Conservation (phyloP, 2,329 filamentous ascomycete genomes). For the Aspergillus pseudotamarii region DNA sequence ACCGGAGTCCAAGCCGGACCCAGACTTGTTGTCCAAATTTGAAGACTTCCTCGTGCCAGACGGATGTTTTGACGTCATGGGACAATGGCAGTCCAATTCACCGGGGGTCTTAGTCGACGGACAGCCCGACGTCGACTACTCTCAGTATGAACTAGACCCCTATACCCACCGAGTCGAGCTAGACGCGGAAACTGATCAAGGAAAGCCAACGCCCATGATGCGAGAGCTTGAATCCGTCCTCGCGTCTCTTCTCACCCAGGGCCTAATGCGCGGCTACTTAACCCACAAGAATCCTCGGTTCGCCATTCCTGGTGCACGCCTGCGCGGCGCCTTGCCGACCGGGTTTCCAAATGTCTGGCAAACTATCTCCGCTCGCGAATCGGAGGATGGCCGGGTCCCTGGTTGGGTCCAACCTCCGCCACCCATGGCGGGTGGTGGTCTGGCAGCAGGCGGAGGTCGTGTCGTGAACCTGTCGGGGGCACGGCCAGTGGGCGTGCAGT, state of each 20-base stretch:
- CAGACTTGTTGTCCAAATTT: conserved; percentile 29
- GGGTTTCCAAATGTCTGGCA: conserved; percentile 74
- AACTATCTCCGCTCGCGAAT: conserved; percentile 64
- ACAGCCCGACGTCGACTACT: conserved; percentile 31
- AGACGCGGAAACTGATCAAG: conserved; percentile 19
- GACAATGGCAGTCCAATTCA: conserved; percentile 30
- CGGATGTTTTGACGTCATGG: conserved; percentile 37
- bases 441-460: conserved; percentile 49
- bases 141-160: conserved; percentile 57
- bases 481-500: conserved; percentile 51
- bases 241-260: conserved; percentile 76
- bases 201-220: conserved; percentile 50
- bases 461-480: conserved; percentile 62
- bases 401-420: conserved; percentile 67
- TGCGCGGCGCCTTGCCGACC: conserved; percentile 44
- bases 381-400: conserved; percentile 66
- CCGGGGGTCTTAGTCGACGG: conserved; percentile 31
- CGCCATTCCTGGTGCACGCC: conserved; percentile 72
- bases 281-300: conserved; percentile 76
- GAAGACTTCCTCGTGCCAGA: conserved; percentile 40
- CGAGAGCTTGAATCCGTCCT: conserved; percentile 75
- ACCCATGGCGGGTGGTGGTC: conserved; percentile 18
- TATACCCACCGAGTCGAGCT: conserved; percentile 51
- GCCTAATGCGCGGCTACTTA: conserved; percentile 80
- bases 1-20: conserved; percentile 12